Conservation (phyloP, 1,139 yeast species). For the Groenewaldozyma sp. region DNA sequence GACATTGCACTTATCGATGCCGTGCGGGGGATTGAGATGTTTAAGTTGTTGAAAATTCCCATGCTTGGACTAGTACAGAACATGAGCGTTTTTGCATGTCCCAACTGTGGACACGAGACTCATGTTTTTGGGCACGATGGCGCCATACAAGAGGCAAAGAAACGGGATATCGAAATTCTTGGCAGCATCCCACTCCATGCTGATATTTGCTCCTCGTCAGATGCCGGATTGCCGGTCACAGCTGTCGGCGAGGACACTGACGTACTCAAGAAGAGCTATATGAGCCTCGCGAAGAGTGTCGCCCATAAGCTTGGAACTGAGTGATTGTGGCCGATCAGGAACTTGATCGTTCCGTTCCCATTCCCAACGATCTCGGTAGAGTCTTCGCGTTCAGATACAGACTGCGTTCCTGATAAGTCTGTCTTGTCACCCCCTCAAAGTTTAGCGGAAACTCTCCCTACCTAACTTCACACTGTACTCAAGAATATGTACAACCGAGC, state of each 20-base stretch:
- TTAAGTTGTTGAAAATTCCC: slow-evolving; percentile 64
- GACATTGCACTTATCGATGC: slow-evolving; percentile 80
- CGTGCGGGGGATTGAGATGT: slow-evolving; percentile 72
- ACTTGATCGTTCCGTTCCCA: too few species aligned
- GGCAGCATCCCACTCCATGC: slow-evolving; percentile 63
- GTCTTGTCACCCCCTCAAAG: too few species aligned
- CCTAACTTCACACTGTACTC: too few species aligned
- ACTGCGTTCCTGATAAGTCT: too few species aligned
- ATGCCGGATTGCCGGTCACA: slow-evolving; percentile 56
- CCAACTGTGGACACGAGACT: slow-evolving; percentile 63
- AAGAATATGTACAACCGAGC: too few species aligned
- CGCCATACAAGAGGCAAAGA: slow-evolving; percentile 48
- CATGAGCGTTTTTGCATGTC: slow-evolving; percentile 72
- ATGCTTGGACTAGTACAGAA: slow-evolving; percentile 72
- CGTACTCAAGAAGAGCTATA: slow-evolving; percentile 11
- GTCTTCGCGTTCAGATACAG: too few species aligned
- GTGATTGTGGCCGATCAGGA: too few species aligned
- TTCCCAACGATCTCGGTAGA: too few species aligned
- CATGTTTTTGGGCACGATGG: slow-evolving; percentile 72
- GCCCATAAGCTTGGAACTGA: too few species aligned
- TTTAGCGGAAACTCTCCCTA: too few species aligned
- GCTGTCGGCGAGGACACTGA: slow-evolving; percentile 23
- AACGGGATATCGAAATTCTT: slow-evolving; percentile 41
- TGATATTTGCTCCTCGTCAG: slow-evolving; percentile 53
- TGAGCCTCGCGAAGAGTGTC: slow-evolving; percentile 21